Conservation (phyloP, 2,329 filamentous ascomycete species). For the Fusarium clavum region DNA sequence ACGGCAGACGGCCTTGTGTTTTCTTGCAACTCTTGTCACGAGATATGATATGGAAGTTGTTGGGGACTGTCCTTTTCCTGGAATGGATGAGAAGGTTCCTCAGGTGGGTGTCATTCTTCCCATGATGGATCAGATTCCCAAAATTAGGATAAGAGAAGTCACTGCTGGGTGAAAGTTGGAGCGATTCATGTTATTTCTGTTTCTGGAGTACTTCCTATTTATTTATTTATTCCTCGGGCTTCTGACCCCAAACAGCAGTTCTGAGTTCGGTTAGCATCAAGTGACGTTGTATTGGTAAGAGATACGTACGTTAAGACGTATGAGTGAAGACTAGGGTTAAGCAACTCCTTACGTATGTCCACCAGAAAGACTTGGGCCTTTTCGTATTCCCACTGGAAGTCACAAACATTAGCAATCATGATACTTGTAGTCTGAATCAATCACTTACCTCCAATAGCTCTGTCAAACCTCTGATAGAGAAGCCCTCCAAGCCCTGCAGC, state of each 20-base stretch:
- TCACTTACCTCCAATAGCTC: slow-evolving; percentile 36
- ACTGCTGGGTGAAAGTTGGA: not conserved
- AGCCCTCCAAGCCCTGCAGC: slow-evolving; percentile 42
- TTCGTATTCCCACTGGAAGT: slow-evolving; percentile 15
- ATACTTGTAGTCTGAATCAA: accelerated
- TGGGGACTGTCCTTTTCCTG: not conserved
- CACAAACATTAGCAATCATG: not conserved
- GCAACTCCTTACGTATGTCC: slow-evolving; percentile 15
- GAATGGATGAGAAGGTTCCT: not conserved
- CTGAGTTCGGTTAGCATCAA: not conserved
- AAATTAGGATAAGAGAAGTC: not conserved
- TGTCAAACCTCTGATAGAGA: slow-evolving; percentile 38
- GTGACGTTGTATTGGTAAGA: accelerated
- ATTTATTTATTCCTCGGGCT: not conserved
- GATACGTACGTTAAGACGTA: slow-evolving; percentile 7
- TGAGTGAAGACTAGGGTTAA: slow-evolving; percentile 17
- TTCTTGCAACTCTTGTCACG: slow-evolving; percentile 4
- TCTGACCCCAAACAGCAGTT: slow-evolving; percentile 19
- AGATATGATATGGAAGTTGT: not conserved
- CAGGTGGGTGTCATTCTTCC: not conserved
- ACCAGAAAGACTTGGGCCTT: slow-evolving; percentile 11
- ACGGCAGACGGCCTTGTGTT: not conserved
- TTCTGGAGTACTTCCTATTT: not conserved
- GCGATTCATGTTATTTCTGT: accelerated
- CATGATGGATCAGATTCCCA: not conserved